These are phyloP conservation scores for Circinella umbellata DNA, from an alignment of 371 early-diverging fungal genomes.

Conservation along the genomic window DNA sequence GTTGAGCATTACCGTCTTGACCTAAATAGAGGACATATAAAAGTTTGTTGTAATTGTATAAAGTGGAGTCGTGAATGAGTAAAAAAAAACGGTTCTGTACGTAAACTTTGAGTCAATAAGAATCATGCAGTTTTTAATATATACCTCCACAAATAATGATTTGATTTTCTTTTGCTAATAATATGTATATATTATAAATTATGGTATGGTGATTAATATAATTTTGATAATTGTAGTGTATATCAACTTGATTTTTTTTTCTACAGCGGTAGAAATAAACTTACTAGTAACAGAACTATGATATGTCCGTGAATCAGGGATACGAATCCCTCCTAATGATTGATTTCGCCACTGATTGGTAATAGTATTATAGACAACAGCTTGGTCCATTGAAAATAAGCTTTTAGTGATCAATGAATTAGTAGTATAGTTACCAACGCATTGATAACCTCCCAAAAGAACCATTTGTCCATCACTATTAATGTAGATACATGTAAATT, in stretches of 20 bases:
- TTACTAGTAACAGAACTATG: slow-evolving; percentile 44
- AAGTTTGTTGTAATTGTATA: background rate
- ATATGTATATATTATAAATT: background rate
- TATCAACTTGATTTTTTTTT: background rate
- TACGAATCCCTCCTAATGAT: slow-evolving; percentile 16
- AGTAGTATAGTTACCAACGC: slow-evolving; percentile 23
- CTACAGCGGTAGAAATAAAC: background rate
- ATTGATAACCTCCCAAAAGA: slow-evolving; percentile 35
- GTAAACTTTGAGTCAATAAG: background rate
- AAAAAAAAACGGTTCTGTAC: no score
- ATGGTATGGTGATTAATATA: background rate
- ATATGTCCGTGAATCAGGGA: slow-evolving; percentile 32
- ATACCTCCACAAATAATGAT: slow-evolving; percentile 34
- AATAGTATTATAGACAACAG: slow-evolving; percentile 24
- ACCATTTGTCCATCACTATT: slow-evolving; percentile 35
- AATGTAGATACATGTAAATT: background rate
- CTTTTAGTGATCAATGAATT: slow-evolving; percentile 15
- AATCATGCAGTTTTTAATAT: background rate
- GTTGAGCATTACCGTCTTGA: slow-evolving; percentile 31
- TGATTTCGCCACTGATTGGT: slow-evolving; percentile 27
- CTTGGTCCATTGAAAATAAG: slow-evolving; percentile 23
- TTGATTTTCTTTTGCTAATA: slow-evolving; percentile 23
- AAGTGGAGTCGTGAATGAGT: no score
- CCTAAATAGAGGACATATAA: slow-evolving; percentile 2
- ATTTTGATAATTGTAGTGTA: no score